Percentiles rank a stretch among this genome's conserved stretches.
These are phyloP conservation scores for Syzygium aromaticum DNA, from an alignment of 345 rosid species.

Conservation along the genomic window DNA sequence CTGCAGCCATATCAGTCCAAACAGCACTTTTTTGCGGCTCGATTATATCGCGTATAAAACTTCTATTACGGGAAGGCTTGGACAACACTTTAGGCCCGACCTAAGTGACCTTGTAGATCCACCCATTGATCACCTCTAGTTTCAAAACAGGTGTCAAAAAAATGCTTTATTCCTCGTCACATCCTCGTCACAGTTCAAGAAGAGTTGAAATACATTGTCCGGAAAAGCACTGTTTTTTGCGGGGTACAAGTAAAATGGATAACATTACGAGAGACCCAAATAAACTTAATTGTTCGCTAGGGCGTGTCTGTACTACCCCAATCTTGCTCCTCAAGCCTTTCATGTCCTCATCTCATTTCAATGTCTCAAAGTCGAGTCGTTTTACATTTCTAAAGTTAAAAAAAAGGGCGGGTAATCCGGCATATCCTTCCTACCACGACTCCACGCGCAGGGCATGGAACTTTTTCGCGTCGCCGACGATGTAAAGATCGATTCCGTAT, in stretches of 20 bases:
- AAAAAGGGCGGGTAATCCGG: not conserved
- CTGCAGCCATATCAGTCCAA: not conserved
- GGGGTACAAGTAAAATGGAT: not conserved
- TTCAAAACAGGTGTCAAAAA: not conserved
- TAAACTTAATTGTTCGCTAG: not conserved
- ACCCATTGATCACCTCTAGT: not conserved
- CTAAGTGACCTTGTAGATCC: not conserved
- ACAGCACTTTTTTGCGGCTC: not conserved
- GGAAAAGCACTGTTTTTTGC: not conserved
- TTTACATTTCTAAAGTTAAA: not conserved
- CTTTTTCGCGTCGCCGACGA: accelerated
- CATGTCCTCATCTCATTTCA: not conserved
- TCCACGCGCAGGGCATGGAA: not conserved
- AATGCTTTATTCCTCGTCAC: not conserved
- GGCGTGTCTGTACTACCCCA: not conserved
- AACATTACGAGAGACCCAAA: not conserved
- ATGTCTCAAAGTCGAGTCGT: not conserved
- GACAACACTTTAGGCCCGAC: not conserved
- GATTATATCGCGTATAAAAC: not conserved
- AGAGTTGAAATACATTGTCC: not conserved
- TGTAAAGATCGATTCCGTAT: not conserved
- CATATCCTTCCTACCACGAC: not conserved
- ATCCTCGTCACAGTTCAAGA: not conserved
- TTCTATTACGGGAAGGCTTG: not conserved
- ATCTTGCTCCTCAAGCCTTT: not conserved